phyloP scores from a whole-genome alignment of 2,329 filamentous ascomycete genomes.

The Cladosporium sp. region DNA sequence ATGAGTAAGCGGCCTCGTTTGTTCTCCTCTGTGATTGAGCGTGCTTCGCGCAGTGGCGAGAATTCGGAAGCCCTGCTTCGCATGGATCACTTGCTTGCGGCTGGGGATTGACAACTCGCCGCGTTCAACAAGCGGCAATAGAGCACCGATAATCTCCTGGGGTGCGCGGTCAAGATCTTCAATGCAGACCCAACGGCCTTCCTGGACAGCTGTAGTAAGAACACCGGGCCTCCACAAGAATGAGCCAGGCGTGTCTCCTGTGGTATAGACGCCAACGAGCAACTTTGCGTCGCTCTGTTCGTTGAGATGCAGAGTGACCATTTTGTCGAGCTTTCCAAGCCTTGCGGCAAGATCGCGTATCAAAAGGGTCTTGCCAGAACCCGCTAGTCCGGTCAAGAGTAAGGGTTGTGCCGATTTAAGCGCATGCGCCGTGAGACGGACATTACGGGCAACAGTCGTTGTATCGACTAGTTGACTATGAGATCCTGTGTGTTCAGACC shows the following conservation, averaged over 20 bases:
- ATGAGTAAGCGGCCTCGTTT: slow-evolving; percentile 62
- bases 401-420: slow-evolving; percentile 68
- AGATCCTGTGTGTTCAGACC: not conserved
- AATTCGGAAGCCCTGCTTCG: slow-evolving; percentile 79
- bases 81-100: slow-evolving; percentile 78
- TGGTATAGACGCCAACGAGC: slow-evolving; percentile 89
- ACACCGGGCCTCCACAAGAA: slow-evolving; percentile 93
- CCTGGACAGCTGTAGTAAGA: slow-evolving; percentile 84
- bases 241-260: slow-evolving; percentile 78
- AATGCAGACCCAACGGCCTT: slow-evolving; percentile 94
- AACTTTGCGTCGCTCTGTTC: slow-evolving; percentile 98
- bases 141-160: slow-evolving; percentile 87
- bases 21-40: slow-evolving; percentile 61
- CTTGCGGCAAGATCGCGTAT: slow-evolving; percentile 76
- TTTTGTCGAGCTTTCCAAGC: slow-evolving; percentile 71
- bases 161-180: slow-evolving; percentile 95
- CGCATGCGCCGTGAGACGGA: slow-evolving; percentile 63
- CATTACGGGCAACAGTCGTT: slow-evolving; percentile 66
- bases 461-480: slow-evolving; percentile 60
- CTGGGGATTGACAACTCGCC: slow-evolving; percentile 88
- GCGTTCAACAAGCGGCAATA: slow-evolving; percentile 87
- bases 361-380: slow-evolving; percentile 85
- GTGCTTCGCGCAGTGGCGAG: slow-evolving; percentile 83
- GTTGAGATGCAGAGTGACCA: slow-evolving; percentile 94
- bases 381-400: slow-evolving; percentile 75